Percentiles rank a stretch among this genome's conserved stretches.
Evolutionary conservation across 1,139 yeast species (phyloP).

Genomic region (Hemisphaericaspora xylofermentans): DNA sequence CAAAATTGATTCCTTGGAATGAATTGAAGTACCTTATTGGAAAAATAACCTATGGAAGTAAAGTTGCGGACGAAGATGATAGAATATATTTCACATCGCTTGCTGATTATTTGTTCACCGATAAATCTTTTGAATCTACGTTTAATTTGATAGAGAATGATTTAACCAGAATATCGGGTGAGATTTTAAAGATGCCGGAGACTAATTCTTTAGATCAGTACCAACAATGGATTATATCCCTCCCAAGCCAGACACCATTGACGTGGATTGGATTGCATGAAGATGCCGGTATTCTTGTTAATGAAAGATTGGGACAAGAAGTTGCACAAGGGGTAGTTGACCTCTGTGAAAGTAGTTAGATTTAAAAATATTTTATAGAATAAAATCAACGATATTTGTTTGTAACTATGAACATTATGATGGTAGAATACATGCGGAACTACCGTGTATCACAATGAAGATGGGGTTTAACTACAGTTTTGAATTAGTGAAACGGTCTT

Average conservation of each 20-base stretch:
- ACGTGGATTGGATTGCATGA: conserved; percentile 61
- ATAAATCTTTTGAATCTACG: conserved; percentile 24
- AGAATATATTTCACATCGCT: conserved; percentile 24
- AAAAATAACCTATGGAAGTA: conserved; percentile 71
- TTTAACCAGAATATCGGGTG: conserved; percentile 16
- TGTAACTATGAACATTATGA: too few species aligned
- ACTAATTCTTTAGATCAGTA: conserved; percentile 38
- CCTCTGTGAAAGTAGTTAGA: conserved; percentile 7
- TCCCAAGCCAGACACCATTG: conserved; percentile 63
- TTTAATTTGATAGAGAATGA: conserved; percentile 35
- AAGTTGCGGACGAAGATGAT: conserved; percentile 54
- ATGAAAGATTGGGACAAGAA: conserved; percentile 20
- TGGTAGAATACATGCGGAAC: too few species aligned
- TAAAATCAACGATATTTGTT: neutral
- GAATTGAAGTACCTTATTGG: conserved; percentile 51
- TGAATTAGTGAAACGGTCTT: neutral
- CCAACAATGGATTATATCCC: conserved; percentile 47
- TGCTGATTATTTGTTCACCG: conserved; percentile 26
- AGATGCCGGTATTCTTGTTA: conserved; percentile 35
- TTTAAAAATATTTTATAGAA: neutral
- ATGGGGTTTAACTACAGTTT: too few species aligned
- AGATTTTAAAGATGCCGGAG: conserved; percentile 45
- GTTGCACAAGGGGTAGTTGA: conserved; percentile 16
- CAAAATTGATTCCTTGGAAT: conserved; percentile 43
- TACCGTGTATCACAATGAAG: too few species aligned